Base-by-base conservation (phyloP, 2,329 filamentous ascomycete genomes). In the Thelonectria discophora region DNA sequence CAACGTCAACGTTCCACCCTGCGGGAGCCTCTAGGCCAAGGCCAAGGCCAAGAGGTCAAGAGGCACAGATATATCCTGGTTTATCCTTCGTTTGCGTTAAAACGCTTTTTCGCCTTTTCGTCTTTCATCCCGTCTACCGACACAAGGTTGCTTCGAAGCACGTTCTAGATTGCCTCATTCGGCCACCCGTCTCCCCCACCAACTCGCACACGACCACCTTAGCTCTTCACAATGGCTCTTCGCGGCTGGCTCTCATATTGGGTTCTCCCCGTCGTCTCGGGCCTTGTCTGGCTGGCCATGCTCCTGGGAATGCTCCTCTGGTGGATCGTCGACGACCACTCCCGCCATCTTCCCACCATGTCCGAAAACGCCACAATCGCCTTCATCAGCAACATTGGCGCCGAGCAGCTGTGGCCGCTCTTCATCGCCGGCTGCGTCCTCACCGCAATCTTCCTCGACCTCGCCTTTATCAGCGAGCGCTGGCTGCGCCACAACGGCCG, bases 401-500 rank as follows among this genome's bases (percentile, higher is more conserved):
- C 86, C 20, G 73, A 74, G 39, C 76, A 81, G 27, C 83, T 94
- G 17, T 91, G 94, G 74, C 91, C 92, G 2, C 82, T 94, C 64
- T 95, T 95, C 81, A 89, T 95, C 71, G 82, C 88, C 34, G 90
- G 91, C 69, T 88, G 85, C 71, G 80, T 82, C 55, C 79, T 92
- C 37, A 93, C 91, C 5, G 90, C 92, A 20, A 81, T 96, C 50
- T 89, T 91, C 64, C 89, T 99, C 72, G 91, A 97, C 78, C 78
- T 92, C 9, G 87, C 90, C 24, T 95, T 99, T 74, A 77, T 91
- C 55, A 81, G 90, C 13, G 94, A 97, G 79, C 88, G 94, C 64
- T 95, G 89, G 86, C 84, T 98, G 53, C 89, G 94, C 47, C 94
- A 97, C 78, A 83, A 81, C 20, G 92, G 93, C 9, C 89, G 92